These are phyloP conservation scores for Gyrodon lividus DNA, from an alignment of 768 basidiomycete species.

Conservation along the genomic window DNA sequence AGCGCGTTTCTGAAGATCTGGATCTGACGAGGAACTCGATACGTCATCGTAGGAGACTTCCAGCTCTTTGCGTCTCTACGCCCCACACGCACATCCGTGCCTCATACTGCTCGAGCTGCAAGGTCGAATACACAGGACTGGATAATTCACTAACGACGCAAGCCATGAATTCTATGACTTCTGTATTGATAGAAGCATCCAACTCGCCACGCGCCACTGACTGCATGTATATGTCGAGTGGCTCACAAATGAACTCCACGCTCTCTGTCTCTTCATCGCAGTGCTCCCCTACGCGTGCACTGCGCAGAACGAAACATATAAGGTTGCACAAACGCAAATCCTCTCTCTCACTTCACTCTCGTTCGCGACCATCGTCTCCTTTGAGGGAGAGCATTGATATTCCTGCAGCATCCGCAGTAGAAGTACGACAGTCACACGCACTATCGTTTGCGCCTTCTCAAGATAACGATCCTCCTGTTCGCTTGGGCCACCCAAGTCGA, in stretches of 20 bases:
- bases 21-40: conserved; percentile 13
- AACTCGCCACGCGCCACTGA: conserved; percentile 20
- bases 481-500: conserved; percentile 50
- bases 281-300: conserved; percentile 31
- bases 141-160: conserved; percentile 9
- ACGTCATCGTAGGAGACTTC: conserved; percentile 18
- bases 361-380: conserved; percentile 22
- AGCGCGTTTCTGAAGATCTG: conserved; percentile 13
- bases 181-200: conserved; percentile 22
- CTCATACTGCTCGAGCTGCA: conserved; percentile 11
- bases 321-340: conserved; percentile 30
- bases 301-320: conserved; percentile 41
- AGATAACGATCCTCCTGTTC: conserved; percentile 29
- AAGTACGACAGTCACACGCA: conserved; percentile 19
- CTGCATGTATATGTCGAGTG: conserved; percentile 17
- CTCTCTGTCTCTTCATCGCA: conserved; percentile 24
- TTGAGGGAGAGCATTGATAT: conserved; percentile 22
- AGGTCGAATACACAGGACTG: conserved; percentile 2
- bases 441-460: conserved; percentile 21
- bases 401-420: conserved; percentile 14
- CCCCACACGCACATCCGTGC: conserved; percentile 9
- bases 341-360: conserved; percentile 20
- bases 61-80: conserved; percentile 22
- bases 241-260: conserved; percentile 16
- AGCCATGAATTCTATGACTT: conserved; percentile 19